Base-by-base conservation (phyloP, 129 eudicot species). In the Dittrichia graveolens region DNA sequence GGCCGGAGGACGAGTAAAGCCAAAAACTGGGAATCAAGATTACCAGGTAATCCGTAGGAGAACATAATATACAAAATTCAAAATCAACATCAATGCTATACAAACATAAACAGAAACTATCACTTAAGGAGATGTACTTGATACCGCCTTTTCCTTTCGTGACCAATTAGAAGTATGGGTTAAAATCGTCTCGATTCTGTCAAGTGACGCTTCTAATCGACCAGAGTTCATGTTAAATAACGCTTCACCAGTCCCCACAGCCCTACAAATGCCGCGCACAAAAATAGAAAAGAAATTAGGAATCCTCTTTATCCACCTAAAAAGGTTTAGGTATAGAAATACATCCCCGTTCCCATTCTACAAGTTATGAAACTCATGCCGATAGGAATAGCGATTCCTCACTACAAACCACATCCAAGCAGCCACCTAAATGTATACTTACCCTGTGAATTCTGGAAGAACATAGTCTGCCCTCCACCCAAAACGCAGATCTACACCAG, bases 401-500 rank as follows among this genome's bases (percentile, higher is more conserved):
- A n/a, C n/a, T n/a, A n/a, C n/a, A n/a, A n/a, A n/a, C n/a, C n/a
- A n/a, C n/a, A 8, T 9, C 31, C 31, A 24, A 5, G 45, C 61
- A 56, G 13, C 40, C 2, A 45, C 58, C 46, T 34, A 10, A 42
- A 45, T 67, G 42, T 9, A 68, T 8, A 66, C 81, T 83, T 82
- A 76, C 98, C 98, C 98, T 19, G 85, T 82, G 54, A 94, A 80
- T 80, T 90, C 96, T 7, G 98, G 98, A 75, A 94, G 92, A 72
- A 87, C 92, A 73, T 83, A 94, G 74, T 94, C 98, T 7, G 98
- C 98, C 75, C 86, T 86, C 96, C 96, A 94, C 67, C 89, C 96
- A 56, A 94, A 90, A 58, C 96, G 95, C 40, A 93, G 81, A 83
- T 93, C 98, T 58, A 90, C 89, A 50, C 96, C 96, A 63, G 95